Evolutionary conservation across 371 early-diverging fungal genomes (phyloP), one percentile per base, ranked within the genome.

Genomic region (Dichotomocladium elegans): DNA sequence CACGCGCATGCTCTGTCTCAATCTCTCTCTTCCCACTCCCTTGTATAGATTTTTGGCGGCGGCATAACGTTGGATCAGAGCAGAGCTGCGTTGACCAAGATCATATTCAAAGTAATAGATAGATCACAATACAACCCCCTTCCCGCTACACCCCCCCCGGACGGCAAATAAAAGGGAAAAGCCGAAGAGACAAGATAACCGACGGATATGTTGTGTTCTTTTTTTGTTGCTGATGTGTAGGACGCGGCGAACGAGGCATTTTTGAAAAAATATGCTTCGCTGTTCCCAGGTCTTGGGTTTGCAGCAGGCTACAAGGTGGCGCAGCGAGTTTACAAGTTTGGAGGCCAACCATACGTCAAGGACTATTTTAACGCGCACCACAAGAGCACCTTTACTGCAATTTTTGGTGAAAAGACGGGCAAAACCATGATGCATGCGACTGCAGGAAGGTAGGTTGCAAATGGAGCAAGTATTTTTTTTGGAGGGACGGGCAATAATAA

Each of bases 401-500:
- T 81, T 27, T 96, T 96, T 82, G 96, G 97, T 35, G 96, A 96
- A 56, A 85, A 87, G 70, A 91, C 91, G 42, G 90, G 94, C 58
- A 95, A 95, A 81, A 91, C 95, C 14, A 87, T 95, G 62, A 89
- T 96, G 90, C 95, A 96, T 58, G 98, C 98, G 21, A 93, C 96
- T 19, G 98, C 98, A 25, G 98, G 98, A 59, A 48, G 49, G 49
- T 48, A 24, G 24, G 43, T 43, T 14, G 21, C 5, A n/a, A 21
- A 25, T 14, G 4, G 21, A 21, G 43, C 19, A 12, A 42, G 3
- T 42, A 11, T 2, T 0, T 2, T 22, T 14, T 10, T 22, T 19
- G 25, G 10, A 25, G 25, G 14, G 43, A 43, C 19, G 14, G 25
- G 9, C 21, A 24, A 19, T 11, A 12, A 29, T n/a, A 15, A 19